Evolutionary conservation across 2,329 filamentous ascomycete genomes (phyloP).

Genomic region (Phialophora macrospora): DNA sequence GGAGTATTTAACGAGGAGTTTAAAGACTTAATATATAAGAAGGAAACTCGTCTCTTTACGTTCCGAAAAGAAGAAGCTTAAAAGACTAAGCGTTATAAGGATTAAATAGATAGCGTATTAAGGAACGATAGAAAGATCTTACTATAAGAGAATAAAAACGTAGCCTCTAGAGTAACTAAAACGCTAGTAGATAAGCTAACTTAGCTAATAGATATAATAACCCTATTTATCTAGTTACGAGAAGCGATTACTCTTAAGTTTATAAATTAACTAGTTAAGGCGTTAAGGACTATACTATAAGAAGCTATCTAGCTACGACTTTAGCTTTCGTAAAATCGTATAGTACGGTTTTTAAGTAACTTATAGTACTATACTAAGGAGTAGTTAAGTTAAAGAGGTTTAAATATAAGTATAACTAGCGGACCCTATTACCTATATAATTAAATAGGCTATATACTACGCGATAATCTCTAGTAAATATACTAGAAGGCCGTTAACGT

Average conservation of each 20-base stretch:
- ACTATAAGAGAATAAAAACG: neutral
- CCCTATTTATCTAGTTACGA: neutral
- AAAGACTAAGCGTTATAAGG: too few species aligned
- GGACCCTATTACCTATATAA: neutral
- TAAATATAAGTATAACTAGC: neutral
- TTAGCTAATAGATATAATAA: neutral
- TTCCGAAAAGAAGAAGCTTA: too few species aligned
- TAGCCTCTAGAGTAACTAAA: neutral
- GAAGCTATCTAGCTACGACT: neutral
- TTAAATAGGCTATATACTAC: neutral
- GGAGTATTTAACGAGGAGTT: too few species aligned
- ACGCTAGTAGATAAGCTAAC: neutral
- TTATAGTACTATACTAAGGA: neutral
- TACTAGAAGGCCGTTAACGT: slow-evolving; percentile 2
- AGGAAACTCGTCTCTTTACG: too few species aligned
- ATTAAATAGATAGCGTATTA: too few species aligned
- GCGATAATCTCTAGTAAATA: neutral
- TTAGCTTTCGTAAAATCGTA: neutral
- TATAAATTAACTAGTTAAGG: too few species aligned
- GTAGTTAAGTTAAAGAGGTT: neutral
- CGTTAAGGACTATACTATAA: neutral
- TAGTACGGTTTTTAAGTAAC: neutral
- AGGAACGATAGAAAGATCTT: neutral
- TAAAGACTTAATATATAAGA: too few species aligned
- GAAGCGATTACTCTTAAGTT: too few species aligned